These are phyloP conservation scores for Yamadazyma dendronema DNA, from an alignment of 1,139 yeast species.

Conservation along the genomic window DNA sequence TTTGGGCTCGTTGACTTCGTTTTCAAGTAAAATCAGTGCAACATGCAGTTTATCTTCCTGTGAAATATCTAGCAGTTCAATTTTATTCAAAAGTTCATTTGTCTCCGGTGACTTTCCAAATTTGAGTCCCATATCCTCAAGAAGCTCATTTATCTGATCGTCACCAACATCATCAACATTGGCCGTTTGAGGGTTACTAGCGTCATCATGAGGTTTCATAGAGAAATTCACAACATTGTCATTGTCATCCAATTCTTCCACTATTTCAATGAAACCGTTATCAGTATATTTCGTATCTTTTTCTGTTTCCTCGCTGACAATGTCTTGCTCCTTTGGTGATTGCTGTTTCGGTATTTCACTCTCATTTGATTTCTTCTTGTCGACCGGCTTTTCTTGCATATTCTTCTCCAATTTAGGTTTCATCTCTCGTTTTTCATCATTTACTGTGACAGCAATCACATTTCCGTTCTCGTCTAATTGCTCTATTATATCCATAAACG, in stretches of 20 bases:
- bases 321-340: neutral
- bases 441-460: conserved; percentile 32
- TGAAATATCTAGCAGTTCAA: conserved; percentile 39
- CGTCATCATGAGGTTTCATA: conserved; percentile 67
- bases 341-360: neutral
- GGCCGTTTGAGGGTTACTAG: conserved; percentile 49
- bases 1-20: conserved; percentile 16
- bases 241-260: conserved; percentile 80
- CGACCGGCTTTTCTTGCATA: neutral
- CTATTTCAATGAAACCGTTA: conserved; percentile 58
- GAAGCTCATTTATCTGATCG: conserved; percentile 41
- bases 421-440: conserved; percentile 9
- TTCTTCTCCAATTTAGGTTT: too few relatives aligned
- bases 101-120: neutral
- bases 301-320: conserved; percentile 2
- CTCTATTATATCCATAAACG: conserved; percentile 78
- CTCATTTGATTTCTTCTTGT: neutral
- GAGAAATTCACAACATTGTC: conserved; percentile 55
- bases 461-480: conserved; percentile 81
- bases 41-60: conserved; percentile 53
- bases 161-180: conserved; percentile 7
- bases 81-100: conserved; percentile 20
- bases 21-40: conserved; percentile 24
- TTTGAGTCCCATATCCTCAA: conserved; percentile 50
- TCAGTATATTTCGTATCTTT: neutral